Percentiles rank a stretch among this genome's conserved stretches.
phyloP scores from a whole-genome alignment of 2,329 filamentous ascomycete species.

The Diaporthe vexans region DNA sequence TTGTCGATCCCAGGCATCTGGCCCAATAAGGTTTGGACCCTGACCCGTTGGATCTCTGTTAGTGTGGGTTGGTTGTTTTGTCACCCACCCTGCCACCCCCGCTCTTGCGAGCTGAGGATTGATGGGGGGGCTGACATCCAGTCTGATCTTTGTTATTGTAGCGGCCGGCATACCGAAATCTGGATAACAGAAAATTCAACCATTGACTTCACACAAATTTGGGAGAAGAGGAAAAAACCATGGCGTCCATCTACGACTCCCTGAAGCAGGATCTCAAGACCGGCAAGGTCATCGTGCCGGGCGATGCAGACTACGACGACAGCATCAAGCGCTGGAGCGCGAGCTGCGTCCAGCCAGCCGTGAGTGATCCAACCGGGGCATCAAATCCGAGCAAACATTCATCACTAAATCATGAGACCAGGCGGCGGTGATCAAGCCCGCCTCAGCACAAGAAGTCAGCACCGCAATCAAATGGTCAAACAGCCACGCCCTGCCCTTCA shows the following conservation, averaged over 20 bases:
- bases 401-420: conserved; percentile 39
- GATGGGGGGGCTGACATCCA: background rate
- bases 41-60: background rate
- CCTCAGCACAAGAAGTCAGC: conserved; percentile 56
- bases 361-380: background rate
- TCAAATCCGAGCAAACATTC: no score
- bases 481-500: conserved; percentile 61
- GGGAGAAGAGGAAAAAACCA: background rate
- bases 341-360: conserved; percentile 54
- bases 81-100: conserved; percentile 14
- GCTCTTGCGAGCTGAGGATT: background rate
- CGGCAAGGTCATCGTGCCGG: conserved; percentile 26
- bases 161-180: no score
- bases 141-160: no score
- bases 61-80: background rate
- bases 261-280: conserved; percentile 18
- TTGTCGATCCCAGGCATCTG: background rate
- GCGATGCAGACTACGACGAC: conserved; percentile 48
- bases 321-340: conserved; percentile 55
- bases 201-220: background rate
- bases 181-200: background rate
- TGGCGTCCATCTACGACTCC: background rate
- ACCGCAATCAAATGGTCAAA: conserved; percentile 60
- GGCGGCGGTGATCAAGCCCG: conserved; percentile 61
- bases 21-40: background rate